Evolutionary conservation across 1,139 yeast species (phyloP).

Genomic region (Casaregolazyma suthepensis): DNA sequence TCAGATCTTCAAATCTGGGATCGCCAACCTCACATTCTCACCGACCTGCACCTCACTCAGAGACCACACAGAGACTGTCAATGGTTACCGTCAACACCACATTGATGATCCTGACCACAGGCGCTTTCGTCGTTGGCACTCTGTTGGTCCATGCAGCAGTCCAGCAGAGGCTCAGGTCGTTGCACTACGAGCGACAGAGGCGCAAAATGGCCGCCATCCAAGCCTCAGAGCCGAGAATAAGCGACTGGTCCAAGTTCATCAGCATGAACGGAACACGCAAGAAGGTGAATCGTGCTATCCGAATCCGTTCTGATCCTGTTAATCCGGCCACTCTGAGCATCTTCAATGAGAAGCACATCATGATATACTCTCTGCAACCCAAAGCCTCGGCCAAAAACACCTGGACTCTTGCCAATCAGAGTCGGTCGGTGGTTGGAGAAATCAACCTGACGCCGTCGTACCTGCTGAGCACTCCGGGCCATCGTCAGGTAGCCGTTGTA

Average conservation of each 20-base stretch:
- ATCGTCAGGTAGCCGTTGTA: conserved; percentile 4
- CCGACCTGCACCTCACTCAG: not conserved
- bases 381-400: conserved; percentile 2
- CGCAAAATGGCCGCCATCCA: not conserved
- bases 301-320: conserved; percentile 4
- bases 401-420: conserved; percentile 4
- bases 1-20: not conserved
- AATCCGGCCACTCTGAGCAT: not conserved
- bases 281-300: not conserved
- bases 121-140: conserved; percentile 1
- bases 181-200: not conserved
- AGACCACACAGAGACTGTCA: not conserved
- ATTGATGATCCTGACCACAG: not conserved
- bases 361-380: conserved; percentile 3
- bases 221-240: not conserved
- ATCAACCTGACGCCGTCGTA: conserved; percentile 1
- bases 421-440: conserved; percentile 2
- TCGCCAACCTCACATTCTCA: not conserved
- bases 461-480: not conserved
- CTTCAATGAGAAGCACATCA: not conserved
- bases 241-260: not conserved
- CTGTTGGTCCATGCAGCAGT: not conserved
- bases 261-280: not conserved
- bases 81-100: conserved; percentile 1
- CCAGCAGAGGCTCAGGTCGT: not conserved